These are phyloP conservation scores for Chlamydomonas sp. DNA, from an alignment of 139 green algal genomes.

Conservation along the genomic window DNA sequence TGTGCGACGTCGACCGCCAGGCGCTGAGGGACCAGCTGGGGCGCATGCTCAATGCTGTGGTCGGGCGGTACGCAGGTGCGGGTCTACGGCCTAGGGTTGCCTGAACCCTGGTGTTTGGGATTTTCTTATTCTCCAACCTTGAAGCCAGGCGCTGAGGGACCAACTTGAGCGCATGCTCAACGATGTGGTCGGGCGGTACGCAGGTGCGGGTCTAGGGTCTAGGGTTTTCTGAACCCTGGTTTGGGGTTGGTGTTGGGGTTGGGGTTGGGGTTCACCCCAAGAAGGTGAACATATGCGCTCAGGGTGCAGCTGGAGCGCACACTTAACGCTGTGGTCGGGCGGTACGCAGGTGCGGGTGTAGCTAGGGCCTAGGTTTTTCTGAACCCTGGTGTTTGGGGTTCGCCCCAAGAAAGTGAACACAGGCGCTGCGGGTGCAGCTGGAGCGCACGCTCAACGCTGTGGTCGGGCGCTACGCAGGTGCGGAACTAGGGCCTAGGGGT, in stretches of 20 bases:
- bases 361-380: neutral
- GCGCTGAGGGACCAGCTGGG: conserved; percentile 42
- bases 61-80: too few relatives aligned
- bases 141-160: conserved; percentile 27
- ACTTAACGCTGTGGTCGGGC: conserved; percentile 52
- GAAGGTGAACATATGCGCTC: too few relatives aligned
- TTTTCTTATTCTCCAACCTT: too few relatives aligned
- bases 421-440: conserved; percentile 41
- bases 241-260: too few relatives aligned
- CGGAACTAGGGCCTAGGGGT: neutral
- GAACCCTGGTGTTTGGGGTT: neutral
- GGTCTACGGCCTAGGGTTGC: neutral
- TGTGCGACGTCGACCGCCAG: conserved; percentile 38
- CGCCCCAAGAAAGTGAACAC: too few relatives aligned
- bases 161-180: conserved; percentile 59
- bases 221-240: too few relatives aligned
- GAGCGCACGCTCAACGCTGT: conserved; percentile 55
- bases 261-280: too few relatives aligned
- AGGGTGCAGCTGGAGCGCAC: conserved; percentile 49
- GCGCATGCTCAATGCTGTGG: conserved; percentile 55
- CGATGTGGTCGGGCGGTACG: conserved; percentile 36
- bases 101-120: neutral
- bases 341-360: too few relatives aligned
- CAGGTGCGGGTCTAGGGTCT: neutral
- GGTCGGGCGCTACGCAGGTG: conserved; percentile 27